Evolutionary conservation across 2,329 filamentous ascomycete genomes (phyloP).

Genomic region (Mycosphaerella arachidis): DNA sequence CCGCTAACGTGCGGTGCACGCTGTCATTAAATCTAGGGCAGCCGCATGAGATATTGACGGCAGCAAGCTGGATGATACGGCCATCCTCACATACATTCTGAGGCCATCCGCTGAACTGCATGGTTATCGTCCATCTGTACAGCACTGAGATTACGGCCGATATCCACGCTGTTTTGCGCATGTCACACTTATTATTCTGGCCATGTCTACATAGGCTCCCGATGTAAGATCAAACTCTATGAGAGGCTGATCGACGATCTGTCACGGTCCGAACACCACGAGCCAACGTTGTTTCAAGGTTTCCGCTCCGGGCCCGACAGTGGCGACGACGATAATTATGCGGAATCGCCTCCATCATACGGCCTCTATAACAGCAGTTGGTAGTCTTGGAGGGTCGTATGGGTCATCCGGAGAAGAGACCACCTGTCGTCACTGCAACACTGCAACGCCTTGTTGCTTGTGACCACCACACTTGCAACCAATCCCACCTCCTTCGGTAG

Average conservation of each 20-base stretch:
- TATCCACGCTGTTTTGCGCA: no score
- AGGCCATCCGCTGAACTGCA: no score
- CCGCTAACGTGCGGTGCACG: no score
- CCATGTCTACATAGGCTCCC: not conserved
- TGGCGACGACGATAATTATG: not conserved
- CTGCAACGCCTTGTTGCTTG: no score
- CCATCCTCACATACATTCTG: no score
- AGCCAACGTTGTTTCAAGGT: not conserved
- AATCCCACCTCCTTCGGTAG: no score
- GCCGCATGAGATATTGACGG: no score
- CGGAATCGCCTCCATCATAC: not conserved
- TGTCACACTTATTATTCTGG: not conserved
- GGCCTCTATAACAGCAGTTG: not conserved
- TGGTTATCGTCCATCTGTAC: no score
- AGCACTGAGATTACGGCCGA: no score
- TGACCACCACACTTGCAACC: no score
- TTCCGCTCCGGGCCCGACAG: not conserved
- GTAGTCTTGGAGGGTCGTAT: not conserved
- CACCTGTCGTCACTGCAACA: not conserved
- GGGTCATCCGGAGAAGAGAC: not conserved
- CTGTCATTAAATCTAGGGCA: no score
- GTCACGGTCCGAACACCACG: not conserved
- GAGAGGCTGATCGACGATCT: not conserved
- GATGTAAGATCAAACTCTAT: not conserved
- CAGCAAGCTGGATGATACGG: no score